Evolutionary conservation across 2,329 filamentous ascomycete genomes (phyloP).

Genomic region (Camillea tinctor): DNA sequence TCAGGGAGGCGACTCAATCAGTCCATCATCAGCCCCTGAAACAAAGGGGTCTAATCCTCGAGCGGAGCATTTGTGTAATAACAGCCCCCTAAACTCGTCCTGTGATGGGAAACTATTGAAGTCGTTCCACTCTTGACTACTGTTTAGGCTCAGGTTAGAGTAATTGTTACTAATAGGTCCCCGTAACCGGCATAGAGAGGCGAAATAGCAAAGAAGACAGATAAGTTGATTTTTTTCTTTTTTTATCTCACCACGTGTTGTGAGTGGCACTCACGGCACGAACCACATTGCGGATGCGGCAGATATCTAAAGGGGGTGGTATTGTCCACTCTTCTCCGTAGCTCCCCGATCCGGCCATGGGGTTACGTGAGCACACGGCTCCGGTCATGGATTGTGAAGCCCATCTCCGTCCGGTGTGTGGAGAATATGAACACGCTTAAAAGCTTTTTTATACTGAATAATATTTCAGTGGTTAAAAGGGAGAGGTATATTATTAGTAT

Average conservation of each 20-base stretch:
- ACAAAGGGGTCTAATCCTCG: neutral
- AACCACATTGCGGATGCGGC: slow-evolving; percentile 10
- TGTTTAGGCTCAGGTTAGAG: neutral
- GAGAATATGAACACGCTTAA: too few relatives aligned
- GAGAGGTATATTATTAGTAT: too few relatives aligned
- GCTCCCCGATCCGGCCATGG: too few relatives aligned
- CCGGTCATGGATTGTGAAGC: too few relatives aligned
- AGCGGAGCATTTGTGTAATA: neutral
- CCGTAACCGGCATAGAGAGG: neutral
- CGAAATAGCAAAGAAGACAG: neutral
- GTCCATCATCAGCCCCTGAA: neutral
- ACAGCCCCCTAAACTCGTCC: neutral
- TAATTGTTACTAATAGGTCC: neutral
- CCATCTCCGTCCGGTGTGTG: too few relatives aligned
- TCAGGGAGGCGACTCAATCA: neutral
- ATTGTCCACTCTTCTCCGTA: neutral
- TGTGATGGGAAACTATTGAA: neutral
- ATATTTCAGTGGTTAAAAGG: too few relatives aligned
- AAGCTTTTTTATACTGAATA: too few relatives aligned
- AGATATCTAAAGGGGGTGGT: slow-evolving; percentile 1
- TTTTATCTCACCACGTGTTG: neutral
- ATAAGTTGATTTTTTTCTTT: neutral
- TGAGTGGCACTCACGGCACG: neutral
- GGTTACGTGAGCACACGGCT: too few relatives aligned
- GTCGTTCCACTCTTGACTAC: neutral